Percentiles rank a stretch among this genome's conserved stretches.
phyloP scores from a whole-genome alignment of 129 eudicot species.

The Chrysanthemum makinoi region DNA sequence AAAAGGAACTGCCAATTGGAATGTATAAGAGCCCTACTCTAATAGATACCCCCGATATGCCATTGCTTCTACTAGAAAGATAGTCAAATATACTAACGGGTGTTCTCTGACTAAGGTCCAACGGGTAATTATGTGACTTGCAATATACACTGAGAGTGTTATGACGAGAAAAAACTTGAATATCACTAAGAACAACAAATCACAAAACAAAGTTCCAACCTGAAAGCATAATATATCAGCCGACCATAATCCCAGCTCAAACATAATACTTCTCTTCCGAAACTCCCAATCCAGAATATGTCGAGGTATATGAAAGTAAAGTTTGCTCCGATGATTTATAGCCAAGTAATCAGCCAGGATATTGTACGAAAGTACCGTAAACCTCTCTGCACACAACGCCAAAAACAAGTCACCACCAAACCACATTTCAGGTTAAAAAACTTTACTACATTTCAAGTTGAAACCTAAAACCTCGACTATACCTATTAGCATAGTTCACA shows the following conservation, averaged over 20 bases:
- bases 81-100: too few relatives aligned
- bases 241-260: slow-evolving; percentile 94
- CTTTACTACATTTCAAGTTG: background rate
- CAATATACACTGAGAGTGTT: background rate
- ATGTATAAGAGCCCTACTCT: too few relatives aligned
- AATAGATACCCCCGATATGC: too few relatives aligned
- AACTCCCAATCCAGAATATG: slow-evolving; percentile 80
- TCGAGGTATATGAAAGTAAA: slow-evolving; percentile 82
- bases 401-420: slow-evolving; percentile 12
- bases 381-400: slow-evolving; percentile 55
- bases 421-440: background rate
- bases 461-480: background rate
- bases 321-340: slow-evolving; percentile 55
- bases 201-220: slow-evolving; percentile 34
- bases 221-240: slow-evolving; percentile 91
- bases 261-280: slow-evolving; percentile 61
- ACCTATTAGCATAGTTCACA: too few relatives aligned
- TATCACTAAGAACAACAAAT: background rate
- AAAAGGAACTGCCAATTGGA: background rate
- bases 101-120: background rate
- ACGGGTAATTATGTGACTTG: background rate
- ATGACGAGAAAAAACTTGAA: background rate
- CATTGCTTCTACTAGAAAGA: too few relatives aligned
- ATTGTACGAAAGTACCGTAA: slow-evolving; percentile 81
- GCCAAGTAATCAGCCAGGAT: slow-evolving; percentile 96